Conservation (phyloP, 495 filamentous ascomycete species). For the Penicillium waksmanii region DNA sequence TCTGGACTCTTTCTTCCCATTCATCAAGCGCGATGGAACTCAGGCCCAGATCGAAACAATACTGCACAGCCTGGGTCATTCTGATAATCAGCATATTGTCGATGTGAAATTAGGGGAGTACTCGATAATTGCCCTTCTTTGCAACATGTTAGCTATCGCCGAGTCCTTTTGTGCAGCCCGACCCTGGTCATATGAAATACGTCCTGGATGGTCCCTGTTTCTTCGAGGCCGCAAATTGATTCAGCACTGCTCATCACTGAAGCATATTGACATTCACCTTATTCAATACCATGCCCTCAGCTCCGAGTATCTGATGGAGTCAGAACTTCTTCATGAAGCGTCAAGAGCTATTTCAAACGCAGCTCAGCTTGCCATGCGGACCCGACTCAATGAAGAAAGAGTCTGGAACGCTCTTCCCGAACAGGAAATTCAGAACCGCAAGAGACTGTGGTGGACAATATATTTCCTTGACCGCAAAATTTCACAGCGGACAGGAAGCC, state of each 20-base stretch:
- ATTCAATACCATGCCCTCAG: neutral
- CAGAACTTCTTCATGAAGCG: neutral
- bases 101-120: neutral
- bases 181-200: neutral
- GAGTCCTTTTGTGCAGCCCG: slow-evolving; percentile 1
- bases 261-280: neutral
- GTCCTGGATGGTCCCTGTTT: slow-evolving; percentile 4
- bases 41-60: neutral
- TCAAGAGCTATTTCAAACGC: neutral
- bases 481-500: slow-evolving; percentile 6
- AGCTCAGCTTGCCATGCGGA: slow-evolving; percentile 1
- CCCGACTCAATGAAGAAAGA: slow-evolving; percentile 3
- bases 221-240: slow-evolving; percentile 8
- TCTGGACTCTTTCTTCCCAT: slow-evolving; percentile 5
- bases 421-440: neutral
- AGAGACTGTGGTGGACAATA: slow-evolving; percentile 16
- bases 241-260: slow-evolving; percentile 1
- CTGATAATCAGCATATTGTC: neutral
- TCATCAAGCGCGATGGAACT: neutral
- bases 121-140: slow-evolving; percentile 5
- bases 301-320: neutral
- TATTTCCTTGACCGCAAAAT: slow-evolving; percentile 18
- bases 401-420: neutral
- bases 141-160: slow-evolving; percentile 10
- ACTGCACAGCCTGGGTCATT: neutral